A percentile compares a stretch with the other conserved stretches of the same genome.
phyloP scores from a whole-genome alignment of 345 rosid species.

The Eucalyptus erythrocorys region DNA sequence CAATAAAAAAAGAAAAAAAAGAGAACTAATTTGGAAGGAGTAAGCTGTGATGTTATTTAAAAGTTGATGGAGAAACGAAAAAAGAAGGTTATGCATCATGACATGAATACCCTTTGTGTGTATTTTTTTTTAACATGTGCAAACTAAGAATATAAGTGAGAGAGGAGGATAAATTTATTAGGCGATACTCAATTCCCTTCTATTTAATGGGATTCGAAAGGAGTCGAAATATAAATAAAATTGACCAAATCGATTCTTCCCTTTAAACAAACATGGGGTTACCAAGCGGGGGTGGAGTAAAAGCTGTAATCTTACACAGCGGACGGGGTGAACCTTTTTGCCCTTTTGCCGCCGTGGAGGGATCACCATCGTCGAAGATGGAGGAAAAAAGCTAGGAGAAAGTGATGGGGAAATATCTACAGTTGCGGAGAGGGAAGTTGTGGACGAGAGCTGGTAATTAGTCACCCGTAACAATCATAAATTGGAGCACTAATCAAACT shows the following conservation, averaged over 20 bases:
- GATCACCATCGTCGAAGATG: background rate
- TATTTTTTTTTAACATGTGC: background rate
- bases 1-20: rapidly evolving
- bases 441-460: background rate
- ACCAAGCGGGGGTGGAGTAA: no score
- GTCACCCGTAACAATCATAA: background rate
- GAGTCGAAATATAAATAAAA: background rate
- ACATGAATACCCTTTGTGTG: background rate
- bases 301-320: no score
- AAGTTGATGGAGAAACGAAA: rapidly evolving
- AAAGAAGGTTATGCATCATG: background rate
- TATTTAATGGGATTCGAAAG: rapidly evolving
- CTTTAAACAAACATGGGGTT: background rate
- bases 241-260: background rate
- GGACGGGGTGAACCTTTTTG: background rate
- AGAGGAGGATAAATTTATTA: background rate
- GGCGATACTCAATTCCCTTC: background rate
- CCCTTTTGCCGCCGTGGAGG: background rate
- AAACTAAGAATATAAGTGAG: background rate
- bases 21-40: background rate
- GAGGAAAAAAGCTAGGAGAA: background rate
- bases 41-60: rapidly evolving
- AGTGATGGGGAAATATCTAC: background rate
- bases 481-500: background rate
- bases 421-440: background rate